Evolutionary conservation across 2,329 filamentous ascomycete species (phyloP), one percentile per base, ranked within the genome.

Genomic region (Cercospora canescens): DNA sequence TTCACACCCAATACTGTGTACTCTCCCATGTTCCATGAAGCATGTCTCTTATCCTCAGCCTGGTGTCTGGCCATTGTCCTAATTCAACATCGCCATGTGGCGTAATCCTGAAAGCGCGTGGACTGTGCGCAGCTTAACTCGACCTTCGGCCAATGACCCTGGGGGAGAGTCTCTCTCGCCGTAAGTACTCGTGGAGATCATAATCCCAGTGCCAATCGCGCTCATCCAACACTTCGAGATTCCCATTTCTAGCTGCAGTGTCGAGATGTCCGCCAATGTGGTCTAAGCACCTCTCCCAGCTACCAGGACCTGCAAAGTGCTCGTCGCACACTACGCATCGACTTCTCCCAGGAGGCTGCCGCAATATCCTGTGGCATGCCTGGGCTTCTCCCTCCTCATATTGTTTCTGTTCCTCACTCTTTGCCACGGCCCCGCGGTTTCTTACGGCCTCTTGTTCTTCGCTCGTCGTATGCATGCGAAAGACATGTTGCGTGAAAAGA

Each of bases 251-350:
- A 65, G 58, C 79, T 70, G 76, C 76, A 70, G 89, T 89, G 78
- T 95, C 92, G 54, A 94, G 84, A 76, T 97, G 94, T 65, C 87
- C 85, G 0, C 91, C 92, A 2, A 96, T 87, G 79, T 97, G 94
- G 77, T 97, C 94, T 88, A 96, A 92, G 26, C 91, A 85, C 64
- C 89, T 85, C 65, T 95, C 91, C 93, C 93, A 97, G 11, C 87
- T 87, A 6, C 82, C 84, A 0, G 76, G 67, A 0, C 90, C 91
- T 6, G 81, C 76, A 74, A 96, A 96, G 0, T 77, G 76, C 58
- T 85, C 85, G 1, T 69, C 73, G 76, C 94, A 97, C 67, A 86
- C 86, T 0, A 89, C 85, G 73, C 92, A 93, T 2, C 69, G 67
- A 76, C 89, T 89, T 41, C 81, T 78, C 0, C 75, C 78, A 0